Evolutionary conservation across 2,329 filamentous ascomycete genomes (phyloP).

Genomic region (Shiraia sp.): DNA sequence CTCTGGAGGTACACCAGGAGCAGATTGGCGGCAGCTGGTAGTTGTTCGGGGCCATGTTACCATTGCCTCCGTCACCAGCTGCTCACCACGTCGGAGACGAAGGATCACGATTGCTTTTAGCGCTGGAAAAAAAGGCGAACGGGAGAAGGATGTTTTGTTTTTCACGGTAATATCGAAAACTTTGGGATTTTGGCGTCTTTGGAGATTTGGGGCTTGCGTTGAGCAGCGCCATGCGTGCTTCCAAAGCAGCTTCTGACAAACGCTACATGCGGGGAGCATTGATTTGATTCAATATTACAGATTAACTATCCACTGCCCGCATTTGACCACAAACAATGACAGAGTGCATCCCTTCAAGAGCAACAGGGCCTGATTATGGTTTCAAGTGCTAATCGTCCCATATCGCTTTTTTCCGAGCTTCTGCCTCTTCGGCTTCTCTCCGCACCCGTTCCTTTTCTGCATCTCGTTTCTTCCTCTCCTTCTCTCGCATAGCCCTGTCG

Average conservation of each 20-base stretch:
- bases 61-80: not conserved
- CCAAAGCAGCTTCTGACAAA: conserved; percentile 24
- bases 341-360: not conserved
- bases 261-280: conserved; percentile 17
- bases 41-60: not conserved
- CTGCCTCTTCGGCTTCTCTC: conserved; percentile 65
- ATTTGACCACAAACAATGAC: not conserved
- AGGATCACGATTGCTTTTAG: conserved; percentile 19
- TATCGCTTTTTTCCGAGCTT: conserved; percentile 78
- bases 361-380: not conserved
- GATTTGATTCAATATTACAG: conserved; percentile 9
- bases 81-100: conserved; percentile 9
- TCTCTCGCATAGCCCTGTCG: conserved; percentile 78
- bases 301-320: not conserved
- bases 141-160: conserved; percentile 11
- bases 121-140: conserved; percentile 22
- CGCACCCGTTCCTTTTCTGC: conserved; percentile 70
- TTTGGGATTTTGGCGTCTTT: conserved; percentile 34
- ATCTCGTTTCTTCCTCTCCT: conserved; percentile 78
- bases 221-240: conserved; percentile 24
- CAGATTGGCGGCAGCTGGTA: conserved; percentile 77
- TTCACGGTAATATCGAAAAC: conserved; percentile 28
- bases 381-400: conserved; percentile 69
- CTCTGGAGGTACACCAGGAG: conserved; percentile 95
- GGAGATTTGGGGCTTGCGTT: conserved; percentile 23